Evolutionary conservation across 1,284 basidiomycete species (phyloP).

Genomic region (Apiotrichum montevideense): DNA sequence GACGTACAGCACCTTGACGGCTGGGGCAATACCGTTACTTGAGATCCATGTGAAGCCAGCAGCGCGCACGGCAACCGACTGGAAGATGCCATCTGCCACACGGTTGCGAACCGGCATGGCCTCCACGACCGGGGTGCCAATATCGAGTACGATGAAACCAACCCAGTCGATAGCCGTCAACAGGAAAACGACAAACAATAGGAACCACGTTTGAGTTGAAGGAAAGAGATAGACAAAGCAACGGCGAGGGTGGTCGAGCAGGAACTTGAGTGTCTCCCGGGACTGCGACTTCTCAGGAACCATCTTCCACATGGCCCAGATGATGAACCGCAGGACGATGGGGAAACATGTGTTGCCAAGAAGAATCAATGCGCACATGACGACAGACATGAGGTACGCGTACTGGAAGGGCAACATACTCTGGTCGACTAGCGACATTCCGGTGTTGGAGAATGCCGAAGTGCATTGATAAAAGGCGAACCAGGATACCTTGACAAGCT

Average conservation of each 20-base stretch:
- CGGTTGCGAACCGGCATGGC: constrained; percentile 64
- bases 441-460: constrained; percentile 85
- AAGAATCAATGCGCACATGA: constrained; percentile 60
- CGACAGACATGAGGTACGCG: constrained; percentile 72
- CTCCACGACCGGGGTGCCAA: constrained; percentile 68
- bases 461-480: constrained; percentile 79
- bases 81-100: constrained; percentile 61
- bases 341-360: constrained; percentile 88
- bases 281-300: constrained; percentile 58
- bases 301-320: constrained; percentile 67
- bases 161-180: constrained; percentile 84
- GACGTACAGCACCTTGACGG: constrained; percentile 76
- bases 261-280: constrained; percentile 78
- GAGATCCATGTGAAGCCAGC: constrained; percentile 78
- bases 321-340: constrained; percentile 61
- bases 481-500: constrained; percentile 60
- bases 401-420: constrained; percentile 83
- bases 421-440: constrained; percentile 78
- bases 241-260: constrained; percentile 79
- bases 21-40: constrained; percentile 67
- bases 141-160: constrained; percentile 80
- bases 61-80: constrained; percentile 71
- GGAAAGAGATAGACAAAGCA: constrained; percentile 96
- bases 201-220: constrained; percentile 90
- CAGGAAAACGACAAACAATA: constrained; percentile 60